Evolutionary conservation across 1,139 yeast species (phyloP), one percentile per base, ranked within the genome.

Genomic region (Pneumocystis murina): DNA sequence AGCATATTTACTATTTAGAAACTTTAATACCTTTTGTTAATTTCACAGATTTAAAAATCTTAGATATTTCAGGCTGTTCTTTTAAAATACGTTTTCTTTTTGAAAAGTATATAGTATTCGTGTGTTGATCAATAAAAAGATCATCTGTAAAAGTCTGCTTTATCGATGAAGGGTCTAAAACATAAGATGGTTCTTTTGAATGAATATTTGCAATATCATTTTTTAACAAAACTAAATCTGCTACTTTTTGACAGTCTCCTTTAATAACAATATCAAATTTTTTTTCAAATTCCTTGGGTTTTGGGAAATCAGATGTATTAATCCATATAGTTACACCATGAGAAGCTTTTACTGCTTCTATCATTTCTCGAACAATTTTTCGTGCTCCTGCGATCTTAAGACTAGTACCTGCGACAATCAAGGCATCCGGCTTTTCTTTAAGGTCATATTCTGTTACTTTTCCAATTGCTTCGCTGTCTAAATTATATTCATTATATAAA

Each of bases 401-500:
- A 2, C 90, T 84, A 0, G 95, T 87, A 0, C 95, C 95, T 77
- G 84, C 83, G 24, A 86, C 84, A 35, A 86, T 74, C 63, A 86
- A 76, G 67, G 85, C 72, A 68, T 86, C 90, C 0, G 92, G 90
- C 64, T 76, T 78, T 7, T 74, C 71, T 66, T 75, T 76, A 64
- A 85, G 70, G 72, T 86, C 94, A 38, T 76, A 76, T 63, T 77
- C 76, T 40, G 84, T 76, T 17, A 86, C 85, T 63, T 76, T 78
- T 7, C 89, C 87, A 64, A 87, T 79, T 14, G 76, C 75, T 64
- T 85, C 90, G 3, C 86, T 82, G 67, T 82, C 82, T 0, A 92
- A 91, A 71, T 87, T 94, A 70, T 85, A 82, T 70, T 86, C 94
- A 2, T 92, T 92, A 70, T 86, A 86, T 55, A 86, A 77, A 3